Evolutionary conservation across 2,329 filamentous ascomycete genomes (phyloP).

Genomic region (Botrytis porri): DNA sequence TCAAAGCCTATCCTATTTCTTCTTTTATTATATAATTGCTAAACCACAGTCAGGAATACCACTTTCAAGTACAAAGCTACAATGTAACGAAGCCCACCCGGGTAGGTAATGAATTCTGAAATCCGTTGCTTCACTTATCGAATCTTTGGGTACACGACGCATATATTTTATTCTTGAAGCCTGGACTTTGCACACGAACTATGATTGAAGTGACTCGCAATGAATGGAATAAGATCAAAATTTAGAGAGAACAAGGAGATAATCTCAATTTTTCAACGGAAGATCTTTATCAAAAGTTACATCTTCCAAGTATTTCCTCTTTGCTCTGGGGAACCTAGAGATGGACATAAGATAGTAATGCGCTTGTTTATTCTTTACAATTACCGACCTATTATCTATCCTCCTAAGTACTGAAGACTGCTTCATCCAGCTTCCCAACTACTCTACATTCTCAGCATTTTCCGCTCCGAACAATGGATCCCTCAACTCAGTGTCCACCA

Average conservation of each 20-base stretch:
- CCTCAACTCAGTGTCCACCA: background rate
- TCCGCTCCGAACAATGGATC: background rate
- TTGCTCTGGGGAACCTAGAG: background rate
- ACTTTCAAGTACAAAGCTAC: background rate
- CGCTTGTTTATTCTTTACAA: background rate
- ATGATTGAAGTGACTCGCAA: background rate
- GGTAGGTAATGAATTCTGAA: too few species aligned
- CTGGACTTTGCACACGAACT: background rate
- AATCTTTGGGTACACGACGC: background rate
- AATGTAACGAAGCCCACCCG: background rate
- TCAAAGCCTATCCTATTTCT: background rate
- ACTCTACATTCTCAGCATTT: background rate
- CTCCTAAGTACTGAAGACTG: background rate
- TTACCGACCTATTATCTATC: accelerated
- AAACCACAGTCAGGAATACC: background rate
- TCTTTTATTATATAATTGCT: background rate
- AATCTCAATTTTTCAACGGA: too few species aligned
- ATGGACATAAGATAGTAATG: background rate
- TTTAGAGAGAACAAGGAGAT: accelerated
- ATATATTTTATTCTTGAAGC: background rate
- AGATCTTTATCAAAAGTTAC: background rate
- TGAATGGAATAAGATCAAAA: background rate
- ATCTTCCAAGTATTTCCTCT: background rate
- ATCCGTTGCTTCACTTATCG: background rate
- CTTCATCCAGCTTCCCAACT: background rate